phyloP scores from a whole-genome alignment of 129 eudicot species.

The Artemisia annua region DNA sequence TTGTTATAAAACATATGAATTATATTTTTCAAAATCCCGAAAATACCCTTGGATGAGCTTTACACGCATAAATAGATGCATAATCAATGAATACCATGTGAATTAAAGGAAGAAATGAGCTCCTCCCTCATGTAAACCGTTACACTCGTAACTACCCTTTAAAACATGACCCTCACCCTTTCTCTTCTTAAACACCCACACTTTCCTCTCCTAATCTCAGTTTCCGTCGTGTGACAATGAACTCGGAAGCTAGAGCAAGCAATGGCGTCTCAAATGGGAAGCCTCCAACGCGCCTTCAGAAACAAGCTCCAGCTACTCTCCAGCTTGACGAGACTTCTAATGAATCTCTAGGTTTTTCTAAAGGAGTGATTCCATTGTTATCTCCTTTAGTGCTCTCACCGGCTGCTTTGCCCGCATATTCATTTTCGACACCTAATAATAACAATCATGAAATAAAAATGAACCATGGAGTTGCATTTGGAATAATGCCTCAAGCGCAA shows the following conservation, averaged over 20 bases:
- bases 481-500: no score
- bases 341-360: neutral
- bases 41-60: neutral
- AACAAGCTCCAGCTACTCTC: slow-evolving; percentile 35
- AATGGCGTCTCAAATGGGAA: neutral
- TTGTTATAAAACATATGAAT: neutral
- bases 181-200: slow-evolving; percentile 22
- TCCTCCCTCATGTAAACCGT: slow-evolving; percentile 4
- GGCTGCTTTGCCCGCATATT: neutral
- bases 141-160: slow-evolving; percentile 8
- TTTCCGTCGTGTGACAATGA: slow-evolving; percentile 13
- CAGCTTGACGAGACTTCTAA: slow-evolving; percentile 5
- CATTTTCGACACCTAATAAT: neutral
- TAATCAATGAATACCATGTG: slow-evolving; percentile 24
- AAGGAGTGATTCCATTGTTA: slow-evolving; percentile 34
- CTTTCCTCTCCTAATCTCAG: slow-evolving; percentile 1
- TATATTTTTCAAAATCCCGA: neutral
- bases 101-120: slow-evolving; percentile 6
- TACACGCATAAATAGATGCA: slow-evolving; percentile 26
- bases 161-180: slow-evolving; percentile 17
- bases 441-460: neutral
- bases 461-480: slow-evolving; percentile 12
- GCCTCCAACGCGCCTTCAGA: slow-evolving; percentile 32
- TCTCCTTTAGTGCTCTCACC: slow-evolving; percentile 34
- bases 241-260: slow-evolving; percentile 13